Percentiles rank a stretch among this genome's conserved stretches.
Conservation (phyloP, 1,284 basidiomycete species). For the Athelia sp. region DNA sequence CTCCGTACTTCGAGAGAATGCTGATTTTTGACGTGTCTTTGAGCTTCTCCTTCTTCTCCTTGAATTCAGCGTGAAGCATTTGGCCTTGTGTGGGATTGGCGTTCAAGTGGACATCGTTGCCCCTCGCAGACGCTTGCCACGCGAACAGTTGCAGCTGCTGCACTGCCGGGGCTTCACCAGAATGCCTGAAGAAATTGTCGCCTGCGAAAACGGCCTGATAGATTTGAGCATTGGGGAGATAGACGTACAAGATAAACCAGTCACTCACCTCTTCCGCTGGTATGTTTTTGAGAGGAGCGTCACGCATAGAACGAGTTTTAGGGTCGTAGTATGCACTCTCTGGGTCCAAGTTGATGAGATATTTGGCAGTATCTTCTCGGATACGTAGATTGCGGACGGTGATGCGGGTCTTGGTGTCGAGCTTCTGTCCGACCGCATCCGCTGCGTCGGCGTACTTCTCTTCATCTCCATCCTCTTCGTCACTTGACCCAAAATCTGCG, state of each 20-base stretch:
- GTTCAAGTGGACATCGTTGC: constrained; percentile 93
- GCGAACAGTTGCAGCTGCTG: constrained; percentile 94
- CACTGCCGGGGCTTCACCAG: constrained; percentile 89
- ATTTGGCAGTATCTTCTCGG: constrained; percentile 98
- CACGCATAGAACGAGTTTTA: constrained; percentile 99
- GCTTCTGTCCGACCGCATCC: constrained; percentile 95
- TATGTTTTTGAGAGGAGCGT: constrained; percentile 80
- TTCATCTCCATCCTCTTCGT: constrained; percentile 91
- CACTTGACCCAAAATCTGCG: constrained; percentile 93
- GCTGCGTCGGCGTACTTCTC: constrained; percentile 98
- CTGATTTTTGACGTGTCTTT: constrained; percentile 85
- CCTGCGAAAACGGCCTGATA: constrained; percentile 84
- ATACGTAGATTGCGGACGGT: constrained; percentile 98
- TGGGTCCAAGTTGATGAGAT: constrained; percentile 94
- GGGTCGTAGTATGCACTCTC: constrained; percentile 98
- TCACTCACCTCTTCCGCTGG: constrained; percentile 77
- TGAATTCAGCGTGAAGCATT: constrained; percentile 86
- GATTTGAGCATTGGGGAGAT: constrained; percentile 7
- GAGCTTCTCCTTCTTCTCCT: constrained; percentile 87
- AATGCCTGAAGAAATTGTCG: constrained; percentile 91
- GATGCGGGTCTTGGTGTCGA: constrained; percentile 97
- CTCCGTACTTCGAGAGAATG: constrained; percentile 90
- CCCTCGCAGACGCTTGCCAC: constrained; percentile 91
- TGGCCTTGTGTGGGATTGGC: constrained; percentile 97
- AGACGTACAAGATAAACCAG: constrained; percentile 2